phyloP scores from a whole-genome alignment of 306 rosid species.

The Cucumis cinereus region DNA sequence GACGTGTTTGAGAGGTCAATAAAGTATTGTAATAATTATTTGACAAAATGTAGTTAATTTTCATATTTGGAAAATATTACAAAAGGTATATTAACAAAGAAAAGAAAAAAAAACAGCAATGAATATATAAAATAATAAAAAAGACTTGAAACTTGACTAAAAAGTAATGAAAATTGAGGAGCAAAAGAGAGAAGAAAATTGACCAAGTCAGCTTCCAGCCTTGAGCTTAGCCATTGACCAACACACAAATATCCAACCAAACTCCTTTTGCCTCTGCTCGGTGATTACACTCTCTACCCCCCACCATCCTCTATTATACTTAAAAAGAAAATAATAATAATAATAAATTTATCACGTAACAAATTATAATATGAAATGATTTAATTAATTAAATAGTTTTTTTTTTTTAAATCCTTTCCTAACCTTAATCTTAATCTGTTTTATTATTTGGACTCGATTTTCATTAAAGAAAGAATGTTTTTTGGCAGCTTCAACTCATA shows the following conservation, averaged over 20 bases:
- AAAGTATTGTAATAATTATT: too few relatives aligned
- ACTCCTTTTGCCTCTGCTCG: not conserved
- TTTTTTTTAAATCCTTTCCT: too few relatives aligned
- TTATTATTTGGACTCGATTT: not conserved
- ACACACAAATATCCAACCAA: not conserved
- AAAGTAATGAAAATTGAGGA: not conserved
- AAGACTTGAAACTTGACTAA: not conserved
- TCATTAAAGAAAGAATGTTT: too few relatives aligned
- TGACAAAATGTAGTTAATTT: not conserved
- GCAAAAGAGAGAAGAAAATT: not conserved
- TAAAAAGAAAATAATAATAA: too few relatives aligned
- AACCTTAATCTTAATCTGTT: not conserved
- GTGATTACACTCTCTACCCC: not conserved
- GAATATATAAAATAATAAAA: not conserved
- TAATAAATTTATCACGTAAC: too few relatives aligned
- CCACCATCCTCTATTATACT: not conserved
- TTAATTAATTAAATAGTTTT: too few relatives aligned
- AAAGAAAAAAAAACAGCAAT: not conserved
- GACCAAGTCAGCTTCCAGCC: not conserved
- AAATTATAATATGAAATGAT: too few relatives aligned
- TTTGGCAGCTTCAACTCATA: not conserved
- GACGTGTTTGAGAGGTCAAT: too few relatives aligned
- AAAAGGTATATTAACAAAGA: not conserved
- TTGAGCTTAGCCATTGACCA: not conserved
- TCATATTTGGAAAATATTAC: not conserved